Evolutionary conservation across 1,284 basidiomycete species (phyloP).

Genomic region (Ustilago trichophora): DNA sequence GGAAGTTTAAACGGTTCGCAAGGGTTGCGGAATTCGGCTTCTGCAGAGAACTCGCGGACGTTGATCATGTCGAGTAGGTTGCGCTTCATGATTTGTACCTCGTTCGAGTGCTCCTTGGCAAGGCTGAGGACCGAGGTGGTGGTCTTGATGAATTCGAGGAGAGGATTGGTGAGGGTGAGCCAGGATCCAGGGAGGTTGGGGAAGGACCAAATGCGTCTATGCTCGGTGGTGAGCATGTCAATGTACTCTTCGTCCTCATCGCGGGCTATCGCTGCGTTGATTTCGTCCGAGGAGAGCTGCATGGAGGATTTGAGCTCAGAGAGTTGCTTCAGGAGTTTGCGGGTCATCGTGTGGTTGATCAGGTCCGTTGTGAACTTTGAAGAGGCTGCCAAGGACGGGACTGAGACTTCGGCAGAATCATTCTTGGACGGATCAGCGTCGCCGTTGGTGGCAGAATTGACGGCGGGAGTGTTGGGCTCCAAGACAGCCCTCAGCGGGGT

Average conservation of each 20-base stretch:
- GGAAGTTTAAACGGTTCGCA: conserved; percentile 88
- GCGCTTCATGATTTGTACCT: conserved; percentile 86
- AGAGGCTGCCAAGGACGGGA: conserved; percentile 71
- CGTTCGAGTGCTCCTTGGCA: conserved; percentile 80
- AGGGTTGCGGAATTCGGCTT: conserved; percentile 76
- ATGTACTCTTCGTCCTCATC: conserved; percentile 71
- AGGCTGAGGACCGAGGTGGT: conserved; percentile 78
- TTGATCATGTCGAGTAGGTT: conserved; percentile 89
- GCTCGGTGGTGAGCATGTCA: conserved; percentile 44
- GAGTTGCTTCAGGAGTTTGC: conserved; percentile 80
- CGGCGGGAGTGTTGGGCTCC: conserved; percentile 71
- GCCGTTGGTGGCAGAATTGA: conserved; percentile 2
- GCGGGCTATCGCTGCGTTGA: conserved; percentile 71
- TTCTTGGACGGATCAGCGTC: not conserved
- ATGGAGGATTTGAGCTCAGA: conserved; percentile 70
- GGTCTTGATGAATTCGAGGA: conserved; percentile 90
- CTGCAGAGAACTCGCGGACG: conserved; percentile 78
- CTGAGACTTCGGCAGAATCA: conserved; percentile 69
- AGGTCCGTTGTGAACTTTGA: conserved; percentile 33
- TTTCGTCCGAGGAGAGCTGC: conserved; percentile 31
- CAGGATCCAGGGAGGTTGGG: conserved; percentile 88
- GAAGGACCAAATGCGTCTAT: conserved; percentile 73
- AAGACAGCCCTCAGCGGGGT: conserved; percentile 74
- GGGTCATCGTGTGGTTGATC: conserved; percentile 80
- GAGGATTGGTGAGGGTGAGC: conserved; percentile 76